Percentiles rank a stretch among this genome's conserved stretches.
These are phyloP conservation scores for Phialophora expanda DNA, from an alignment of 2,329 filamentous ascomycete species.

Conservation along the genomic window DNA sequence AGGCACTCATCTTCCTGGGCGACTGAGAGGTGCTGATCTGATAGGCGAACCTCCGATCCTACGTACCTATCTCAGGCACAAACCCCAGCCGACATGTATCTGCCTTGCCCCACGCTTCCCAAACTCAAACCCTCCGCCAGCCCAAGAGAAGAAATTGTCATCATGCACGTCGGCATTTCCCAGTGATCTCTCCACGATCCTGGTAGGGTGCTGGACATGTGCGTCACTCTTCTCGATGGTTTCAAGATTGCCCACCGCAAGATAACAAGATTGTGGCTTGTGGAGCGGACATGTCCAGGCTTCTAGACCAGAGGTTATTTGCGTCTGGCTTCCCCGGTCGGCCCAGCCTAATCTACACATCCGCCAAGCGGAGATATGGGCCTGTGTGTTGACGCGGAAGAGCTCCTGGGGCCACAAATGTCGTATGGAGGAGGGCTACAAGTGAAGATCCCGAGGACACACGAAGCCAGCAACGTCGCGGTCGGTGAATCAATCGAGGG, in stretches of 20 bases:
- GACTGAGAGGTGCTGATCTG: conserved; percentile 7
- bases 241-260: conserved; percentile 3
- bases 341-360: background rate
- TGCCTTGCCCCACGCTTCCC: conserved; percentile 5
- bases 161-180: conserved; percentile 3
- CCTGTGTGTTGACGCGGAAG: background rate
- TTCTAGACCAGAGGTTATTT: background rate
- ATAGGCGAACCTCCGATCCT: conserved; percentile 12
- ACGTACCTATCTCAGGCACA: conserved; percentile 8
- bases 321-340: background rate
- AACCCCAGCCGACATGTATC: conserved; percentile 1
- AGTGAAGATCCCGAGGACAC: background rate
- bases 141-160: conserved; percentile 10
- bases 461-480: background rate
- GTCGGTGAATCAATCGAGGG: background rate
- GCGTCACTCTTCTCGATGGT: conserved; percentile 10
- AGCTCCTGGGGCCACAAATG: background rate
- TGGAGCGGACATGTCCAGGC: conserved; percentile 18
- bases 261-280: conserved; percentile 22
- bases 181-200: background rate
- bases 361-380: background rate
- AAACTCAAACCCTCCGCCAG: conserved; percentile 13
- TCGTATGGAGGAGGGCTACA: background rate
- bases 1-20: background rate
- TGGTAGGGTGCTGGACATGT: conserved; percentile 13